Evolutionary conservation across 805 yeast genomes (phyloP), one percentile per base, ranked within the genome.

Genomic region (Pichia scutulata): DNA sequence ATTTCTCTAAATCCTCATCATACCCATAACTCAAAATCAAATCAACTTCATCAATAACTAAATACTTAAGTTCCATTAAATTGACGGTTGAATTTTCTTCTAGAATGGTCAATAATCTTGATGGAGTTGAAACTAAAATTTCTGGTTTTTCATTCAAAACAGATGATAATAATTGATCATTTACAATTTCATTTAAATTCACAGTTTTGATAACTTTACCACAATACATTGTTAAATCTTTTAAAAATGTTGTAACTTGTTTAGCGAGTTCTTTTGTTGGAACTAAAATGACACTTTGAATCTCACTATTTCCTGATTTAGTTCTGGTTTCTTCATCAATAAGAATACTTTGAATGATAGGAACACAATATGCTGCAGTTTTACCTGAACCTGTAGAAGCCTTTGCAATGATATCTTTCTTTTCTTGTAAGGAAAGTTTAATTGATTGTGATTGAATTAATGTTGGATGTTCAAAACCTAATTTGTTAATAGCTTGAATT

Each of bases 311-410:
- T 39, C 58, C 64, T 58, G 33, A n/a, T 3, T 25, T 26, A 18
- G 4, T 19, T 16, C n/a, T 43, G 16, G 44, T 26, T 33, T 47
- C 64, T 52, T 58, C 69, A 41, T 70, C 71, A 22, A 72, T 70
- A 52, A 92, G 70, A 40, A 93, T 77, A 40, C 81, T 76, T 65
- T 93, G 95, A 40, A 93, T 66, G 18, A 93, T 83, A 7, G 99
- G 99, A 45, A 92, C 77, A 55, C 84, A 69, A 64, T 92, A 92
- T 1, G 97, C 95, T 12, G 88, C 86, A 0, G 98, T 92, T 67
- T 92, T 92, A 56, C 98, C 98, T 9, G 96, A 86, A 4, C 99
- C 99, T 0, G 99, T 92, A 24, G 88, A 81, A 7, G 98, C 97
- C 63, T 86, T 83, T 39, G 97, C 97, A 44, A 92, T 84, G 55